phyloP scores from a whole-genome alignment of 345 rosid species.

The Aquilaria malaccensis region DNA sequence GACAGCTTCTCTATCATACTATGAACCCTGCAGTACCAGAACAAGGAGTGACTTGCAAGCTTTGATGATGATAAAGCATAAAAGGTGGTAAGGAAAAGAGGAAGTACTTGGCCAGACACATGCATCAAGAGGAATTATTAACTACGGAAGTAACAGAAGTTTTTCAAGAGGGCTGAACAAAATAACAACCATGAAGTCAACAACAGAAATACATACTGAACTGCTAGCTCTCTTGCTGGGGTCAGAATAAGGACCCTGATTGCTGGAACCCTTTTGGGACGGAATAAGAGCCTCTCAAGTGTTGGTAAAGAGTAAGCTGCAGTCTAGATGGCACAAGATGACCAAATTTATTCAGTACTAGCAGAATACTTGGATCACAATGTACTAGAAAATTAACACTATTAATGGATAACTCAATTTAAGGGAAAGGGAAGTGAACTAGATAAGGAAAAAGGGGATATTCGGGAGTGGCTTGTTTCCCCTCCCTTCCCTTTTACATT shows the following conservation, averaged over 20 bases:
- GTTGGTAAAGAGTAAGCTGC: slow-evolving; percentile 93
- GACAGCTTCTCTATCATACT: slow-evolving; percentile 87
- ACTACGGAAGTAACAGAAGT: too few relatives aligned
- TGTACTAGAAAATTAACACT: too few relatives aligned
- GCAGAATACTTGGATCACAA: neutral
- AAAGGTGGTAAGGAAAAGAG: too few relatives aligned
- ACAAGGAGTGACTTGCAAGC: neutral
- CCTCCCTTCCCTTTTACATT: too few relatives aligned
- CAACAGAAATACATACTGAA: slow-evolving; percentile 54
- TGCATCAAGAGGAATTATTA: too few relatives aligned
- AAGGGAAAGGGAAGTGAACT: too few relatives aligned
- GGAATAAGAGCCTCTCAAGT: slow-evolving; percentile 77
- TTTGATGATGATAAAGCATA: neutral
- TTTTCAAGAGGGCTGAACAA: too few relatives aligned
- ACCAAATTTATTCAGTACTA: slow-evolving; percentile 7
- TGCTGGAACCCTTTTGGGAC: slow-evolving; percentile 80
- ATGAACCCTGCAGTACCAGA: slow-evolving; percentile 61
- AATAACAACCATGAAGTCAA: neutral
- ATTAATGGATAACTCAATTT: too few relatives aligned
- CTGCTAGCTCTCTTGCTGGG: slow-evolving; percentile 91
- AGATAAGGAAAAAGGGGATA: too few relatives aligned
- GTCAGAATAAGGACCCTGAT: slow-evolving; percentile 90
- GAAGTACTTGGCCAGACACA: too few relatives aligned
- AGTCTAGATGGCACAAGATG: slow-evolving; percentile 40
- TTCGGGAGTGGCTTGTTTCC: too few relatives aligned